Evolutionary conservation across 768 basidiomycete species (phyloP).

Genomic region (Fistulinella prunicolor): DNA sequence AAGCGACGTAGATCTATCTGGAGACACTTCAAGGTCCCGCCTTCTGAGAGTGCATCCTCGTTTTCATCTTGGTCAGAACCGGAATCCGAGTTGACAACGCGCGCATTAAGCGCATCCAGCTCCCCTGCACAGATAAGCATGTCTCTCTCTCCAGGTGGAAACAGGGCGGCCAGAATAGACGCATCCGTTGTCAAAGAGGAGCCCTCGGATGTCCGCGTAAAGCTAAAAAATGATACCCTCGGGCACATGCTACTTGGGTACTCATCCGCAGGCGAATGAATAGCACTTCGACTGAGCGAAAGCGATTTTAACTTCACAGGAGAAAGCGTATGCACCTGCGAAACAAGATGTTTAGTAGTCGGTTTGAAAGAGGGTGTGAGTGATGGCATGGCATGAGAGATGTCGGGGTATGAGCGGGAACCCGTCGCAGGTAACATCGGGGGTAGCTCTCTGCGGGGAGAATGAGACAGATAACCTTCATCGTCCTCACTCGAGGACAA

Average conservation of each 20-base stretch:
- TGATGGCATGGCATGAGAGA: constrained; percentile 31
- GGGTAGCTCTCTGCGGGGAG: constrained; percentile 40
- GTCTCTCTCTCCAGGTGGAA: constrained; percentile 67
- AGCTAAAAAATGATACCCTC: constrained; percentile 72
- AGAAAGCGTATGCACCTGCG: constrained; percentile 33
- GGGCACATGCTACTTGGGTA: constrained; percentile 7
- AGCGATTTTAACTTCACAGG: constrained; percentile 20
- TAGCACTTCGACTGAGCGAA: constrained; percentile 6
- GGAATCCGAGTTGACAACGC: constrained; percentile 29
- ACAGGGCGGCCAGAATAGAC: constrained; percentile 61
- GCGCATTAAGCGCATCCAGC: constrained; percentile 54
- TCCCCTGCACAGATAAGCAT: constrained; percentile 74
- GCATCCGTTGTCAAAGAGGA: constrained; percentile 75
- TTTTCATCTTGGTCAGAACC: constrained; percentile 40
- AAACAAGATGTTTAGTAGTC: constrained; percentile 37
- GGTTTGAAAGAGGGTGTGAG: constrained; percentile 35
- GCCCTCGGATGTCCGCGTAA: constrained; percentile 73
- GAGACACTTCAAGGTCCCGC: constrained; percentile 56
- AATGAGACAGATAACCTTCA: constrained; percentile 60
- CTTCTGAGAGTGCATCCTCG: constrained; percentile 30
- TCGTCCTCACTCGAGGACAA: constrained; percentile 38
- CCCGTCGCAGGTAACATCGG: constrained; percentile 32
- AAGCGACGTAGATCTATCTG: constrained; percentile 74
- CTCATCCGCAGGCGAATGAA: constrained; percentile 15
- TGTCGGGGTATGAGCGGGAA: constrained; percentile 45